phyloP scores from a whole-genome alignment of 202 grass and related monocot species.

The Saccharum hybrid region DNA sequence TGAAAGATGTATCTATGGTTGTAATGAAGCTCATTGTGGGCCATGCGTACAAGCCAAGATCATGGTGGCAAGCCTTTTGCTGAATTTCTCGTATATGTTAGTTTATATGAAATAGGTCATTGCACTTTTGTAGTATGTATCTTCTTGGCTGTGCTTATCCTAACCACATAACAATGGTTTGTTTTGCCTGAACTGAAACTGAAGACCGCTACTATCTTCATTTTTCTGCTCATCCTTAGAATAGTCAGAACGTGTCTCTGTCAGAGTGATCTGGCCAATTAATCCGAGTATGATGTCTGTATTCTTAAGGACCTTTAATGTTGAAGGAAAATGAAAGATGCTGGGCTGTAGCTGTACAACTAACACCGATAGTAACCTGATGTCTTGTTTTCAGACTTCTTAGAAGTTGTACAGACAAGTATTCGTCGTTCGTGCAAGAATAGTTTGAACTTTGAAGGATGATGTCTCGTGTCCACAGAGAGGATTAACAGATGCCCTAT shows the following conservation, averaged over 20 bases:
- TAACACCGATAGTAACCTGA: neutral
- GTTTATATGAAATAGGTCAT: neutral
- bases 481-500: neutral
- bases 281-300: conserved; percentile 25
- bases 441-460: conserved; percentile 13
- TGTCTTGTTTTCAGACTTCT: conserved; percentile 18
- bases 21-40: neutral
- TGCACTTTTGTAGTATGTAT: neutral
- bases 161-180: neutral
- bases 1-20: neutral
- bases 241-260: neutral
- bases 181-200: conserved; percentile 11
- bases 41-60: neutral
- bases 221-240: neutral
- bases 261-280: neutral
- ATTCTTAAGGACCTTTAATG: conserved; percentile 19
- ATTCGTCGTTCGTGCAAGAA: neutral
- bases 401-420: neutral
- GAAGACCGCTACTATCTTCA: neutral
- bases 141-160: neutral
- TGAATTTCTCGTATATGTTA: neutral
- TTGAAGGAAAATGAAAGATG: conserved; percentile 24
- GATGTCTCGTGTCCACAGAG: neutral
- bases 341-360: conserved; percentile 33
- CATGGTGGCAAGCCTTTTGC: neutral